Conservation (phyloP, 805 yeast species). For the Cyberlindnera maclurae region DNA sequence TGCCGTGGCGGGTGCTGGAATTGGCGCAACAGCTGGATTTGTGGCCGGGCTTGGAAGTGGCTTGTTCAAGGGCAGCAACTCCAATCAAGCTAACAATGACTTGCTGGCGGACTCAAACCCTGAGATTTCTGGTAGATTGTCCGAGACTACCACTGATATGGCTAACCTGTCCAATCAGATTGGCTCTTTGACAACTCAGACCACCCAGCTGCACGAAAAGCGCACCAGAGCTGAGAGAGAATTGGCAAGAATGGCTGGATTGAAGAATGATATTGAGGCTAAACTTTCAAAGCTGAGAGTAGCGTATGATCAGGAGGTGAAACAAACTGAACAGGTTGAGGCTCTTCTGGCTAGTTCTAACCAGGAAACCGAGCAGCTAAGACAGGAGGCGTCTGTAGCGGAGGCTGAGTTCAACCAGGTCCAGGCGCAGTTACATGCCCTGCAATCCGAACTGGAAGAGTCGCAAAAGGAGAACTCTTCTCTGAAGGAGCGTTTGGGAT, state of each 20-base stretch:
- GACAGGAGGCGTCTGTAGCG: slow-evolving; percentile 64
- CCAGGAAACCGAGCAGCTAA: slow-evolving; percentile 59
- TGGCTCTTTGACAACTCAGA: slow-evolving; percentile 68
- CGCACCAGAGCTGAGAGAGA: slow-evolving; percentile 73
- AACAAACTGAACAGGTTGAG: slow-evolving; percentile 70
- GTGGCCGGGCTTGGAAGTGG: slow-evolving; percentile 4
- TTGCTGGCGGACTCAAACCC: slow-evolving; percentile 42
- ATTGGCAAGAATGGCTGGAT: slow-evolving; percentile 54
- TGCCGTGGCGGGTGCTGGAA: slow-evolving; percentile 4
- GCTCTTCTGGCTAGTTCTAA: slow-evolving; percentile 48
- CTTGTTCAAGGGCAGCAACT: neutral
- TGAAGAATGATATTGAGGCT: slow-evolving; percentile 66
- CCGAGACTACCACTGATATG: slow-evolving; percentile 76
- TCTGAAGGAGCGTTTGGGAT: slow-evolving; percentile 62
- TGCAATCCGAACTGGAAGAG: slow-evolving; percentile 53
- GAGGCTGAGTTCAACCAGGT: slow-evolving; percentile 75
- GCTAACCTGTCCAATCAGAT: slow-evolving; percentile 85
- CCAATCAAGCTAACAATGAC: slow-evolving; percentile 32
- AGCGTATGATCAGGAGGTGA: slow-evolving; percentile 72
- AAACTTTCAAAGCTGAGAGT: slow-evolving; percentile 60
- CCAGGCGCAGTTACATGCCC: slow-evolving; percentile 53
- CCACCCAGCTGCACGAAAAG: slow-evolving; percentile 61
- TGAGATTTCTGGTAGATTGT: slow-evolving; percentile 58
- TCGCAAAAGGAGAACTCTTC: slow-evolving; percentile 61
- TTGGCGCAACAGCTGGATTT: slow-evolving; percentile 5